Evolutionary conservation across 164 flowering plant genomes (phyloP), one percentile per base, ranked within the genome.

Genomic region (Chloranthus sessilifolius): DNA sequence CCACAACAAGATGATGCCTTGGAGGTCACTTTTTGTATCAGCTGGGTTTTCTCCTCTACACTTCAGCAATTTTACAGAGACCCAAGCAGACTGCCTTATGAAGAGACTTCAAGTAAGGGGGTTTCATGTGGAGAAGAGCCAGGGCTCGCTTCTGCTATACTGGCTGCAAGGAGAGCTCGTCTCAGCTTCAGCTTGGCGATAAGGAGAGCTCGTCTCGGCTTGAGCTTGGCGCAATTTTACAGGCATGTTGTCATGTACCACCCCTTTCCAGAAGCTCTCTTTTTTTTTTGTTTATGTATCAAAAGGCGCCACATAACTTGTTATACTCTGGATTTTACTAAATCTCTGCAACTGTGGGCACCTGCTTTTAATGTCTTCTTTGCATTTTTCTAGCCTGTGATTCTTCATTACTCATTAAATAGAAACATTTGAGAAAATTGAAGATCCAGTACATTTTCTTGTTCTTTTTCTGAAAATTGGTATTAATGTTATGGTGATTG

Each of bases 101-200:
- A 76, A 88, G 73, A 71, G 84, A 70, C 71, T 75, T 43, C 82
- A 70, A 1, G 76, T 63, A 19, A 65, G 82, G 52, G 98, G 95
- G 20, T 91, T 91, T 56, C 90, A 81, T 31, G 80, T 88, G 1
- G 96, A 91, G 71, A 91, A 79, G 77, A 66, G 80, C n/a, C 95
- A 85, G 62, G 63, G 78, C 1, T 74, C 92, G 0, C 85, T 88
- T 16, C 71, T 77, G 21, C 86, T 91, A 4, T 80, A 73, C 63
- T 91, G 98, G 98, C 90, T 85, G 71, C 67, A 69, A 12, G 60
- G 68, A 45, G 94, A 86, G 64, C 95, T 90, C 22, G 72, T 84
- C 33, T 78, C 94, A 0, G 94, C 76, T 17, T 76, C 97, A 2
- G 95, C 90, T 41, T 90, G 97, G 97, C n/a, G n/a, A n/a, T 84